These are phyloP conservation scores for rapeseed (Brassica napus) DNA, from an alignment of 345 rosid genomes.

Conservation along the genomic window Da-Ae NC_063436.1:5648001-5648500, in stretches of 20 bases:
- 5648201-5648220: slow-evolving; percentile 76
- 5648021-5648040: slow-evolving; percentile 84
- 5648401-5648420: slow-evolving; percentile 60
- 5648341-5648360: slow-evolving; percentile 99
- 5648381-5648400: slow-evolving; percentile 59
- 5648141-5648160: background rate
- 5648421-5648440: slow-evolving; percentile 46
- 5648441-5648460: slow-evolving; percentile 99
- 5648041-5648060: slow-evolving; percentile 95
- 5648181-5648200: slow-evolving; percentile 73
- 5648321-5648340: slow-evolving; percentile 96
- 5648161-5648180: slow-evolving; percentile 86
- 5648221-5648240: slow-evolving; percentile 96
- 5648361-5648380: slow-evolving; percentile 56
- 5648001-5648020: slow-evolving; percentile 82
- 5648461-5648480: slow-evolving; percentile 84
- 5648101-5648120: slow-evolving; percentile 48
- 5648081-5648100: slow-evolving; percentile 84
- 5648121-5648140: slow-evolving; percentile 35
- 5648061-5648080: slow-evolving; percentile 68
- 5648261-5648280: background rate
- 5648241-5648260: slow-evolving; percentile 18
- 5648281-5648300: background rate
- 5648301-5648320: slow-evolving; percentile 60
- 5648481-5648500: slow-evolving; percentile 92